Evolutionary conservation across 306 rosid species (phyloP).

Genomic region (Inga laurina): DNA sequence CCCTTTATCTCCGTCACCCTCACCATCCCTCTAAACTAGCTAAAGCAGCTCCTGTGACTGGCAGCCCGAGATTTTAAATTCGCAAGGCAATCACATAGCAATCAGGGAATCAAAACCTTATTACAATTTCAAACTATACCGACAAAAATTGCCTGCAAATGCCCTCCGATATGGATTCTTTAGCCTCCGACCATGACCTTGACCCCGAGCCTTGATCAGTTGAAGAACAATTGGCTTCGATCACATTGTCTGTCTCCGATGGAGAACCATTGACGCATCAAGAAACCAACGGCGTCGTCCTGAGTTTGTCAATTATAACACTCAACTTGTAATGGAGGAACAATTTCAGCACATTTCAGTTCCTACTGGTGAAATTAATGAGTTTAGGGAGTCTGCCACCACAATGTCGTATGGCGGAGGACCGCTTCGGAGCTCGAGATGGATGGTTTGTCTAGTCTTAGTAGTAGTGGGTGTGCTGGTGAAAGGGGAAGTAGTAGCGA

Average conservation of each 20-base stretch:
- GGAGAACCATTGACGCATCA: constrained; percentile 17
- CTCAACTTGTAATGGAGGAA: constrained; percentile 28
- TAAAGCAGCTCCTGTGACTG: constrained; percentile 27
- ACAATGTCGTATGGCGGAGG: constrained; percentile 47
- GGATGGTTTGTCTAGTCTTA: constrained; percentile 74
- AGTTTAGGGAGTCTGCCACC: constrained; percentile 30
- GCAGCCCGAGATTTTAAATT: constrained; percentile 18
- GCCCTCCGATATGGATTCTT: constrained; percentile 50
- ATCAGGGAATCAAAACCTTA: not conserved
- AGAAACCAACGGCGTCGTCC: constrained; percentile 35
- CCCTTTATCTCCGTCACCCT: too few relatives aligned
- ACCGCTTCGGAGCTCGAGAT: constrained; percentile 59
- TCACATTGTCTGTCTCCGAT: constrained; percentile 41
- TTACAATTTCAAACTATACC: not conserved
- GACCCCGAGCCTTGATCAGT: constrained; percentile 5
- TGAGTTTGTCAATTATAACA: constrained; percentile 35
- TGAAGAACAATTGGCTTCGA: constrained; percentile 39
- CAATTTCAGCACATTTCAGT: constrained; percentile 29
- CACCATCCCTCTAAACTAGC: not conserved
- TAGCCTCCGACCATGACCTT: constrained; percentile 38
- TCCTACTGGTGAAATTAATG: constrained; percentile 23
- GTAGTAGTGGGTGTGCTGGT: constrained; percentile 92
- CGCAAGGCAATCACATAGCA: not conserved
- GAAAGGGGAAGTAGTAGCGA: constrained; percentile 74
- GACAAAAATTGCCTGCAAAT: constrained; percentile 17